phyloP scores from a whole-genome alignment of 2,329 filamentous ascomycete genomes.

The Torrubiellomyces zombiae region DNA sequence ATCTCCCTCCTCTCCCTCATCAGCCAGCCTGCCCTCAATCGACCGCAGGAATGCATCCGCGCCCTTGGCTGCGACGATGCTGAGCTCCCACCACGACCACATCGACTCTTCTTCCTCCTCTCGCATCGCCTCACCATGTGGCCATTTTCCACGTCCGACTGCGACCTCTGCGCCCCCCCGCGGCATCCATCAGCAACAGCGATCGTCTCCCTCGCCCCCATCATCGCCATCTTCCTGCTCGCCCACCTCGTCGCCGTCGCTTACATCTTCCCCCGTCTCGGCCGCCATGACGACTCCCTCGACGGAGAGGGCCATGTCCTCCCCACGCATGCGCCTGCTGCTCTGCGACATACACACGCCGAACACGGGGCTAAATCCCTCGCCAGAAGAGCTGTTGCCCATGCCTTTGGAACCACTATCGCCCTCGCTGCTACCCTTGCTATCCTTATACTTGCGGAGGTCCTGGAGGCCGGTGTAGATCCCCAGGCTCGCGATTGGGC shows the following conservation, averaged over 20 bases:
- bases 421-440: conserved; percentile 63
- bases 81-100: too few species aligned
- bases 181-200: too few species aligned
- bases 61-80: too few species aligned
- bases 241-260: conserved; percentile 46
- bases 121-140: too few species aligned
- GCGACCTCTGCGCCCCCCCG: conserved; percentile 38
- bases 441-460: conserved; percentile 70
- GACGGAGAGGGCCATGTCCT: conserved; percentile 46
- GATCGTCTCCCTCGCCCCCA: conserved; percentile 48
- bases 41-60: too few species aligned
- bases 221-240: conserved; percentile 51
- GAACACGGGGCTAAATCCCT: conserved; percentile 37
- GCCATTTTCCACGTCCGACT: conserved; percentile 31
- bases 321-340: conserved; percentile 43
- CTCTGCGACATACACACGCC: conserved; percentile 40
- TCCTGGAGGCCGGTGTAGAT: conserved; percentile 59
- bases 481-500: conserved; percentile 49
- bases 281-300: conserved; percentile 28
- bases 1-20: too few species aligned
- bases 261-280: conserved; percentile 58
- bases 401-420: conserved; percentile 61
- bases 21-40: too few species aligned
- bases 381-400: conserved; percentile 35
- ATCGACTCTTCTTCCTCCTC: too few species aligned